Evolutionary conservation across 176 grass and related monocot genomes (phyloP), one percentile per base, ranked within the genome.

Genomic region (Ensete glaucum): DNA sequence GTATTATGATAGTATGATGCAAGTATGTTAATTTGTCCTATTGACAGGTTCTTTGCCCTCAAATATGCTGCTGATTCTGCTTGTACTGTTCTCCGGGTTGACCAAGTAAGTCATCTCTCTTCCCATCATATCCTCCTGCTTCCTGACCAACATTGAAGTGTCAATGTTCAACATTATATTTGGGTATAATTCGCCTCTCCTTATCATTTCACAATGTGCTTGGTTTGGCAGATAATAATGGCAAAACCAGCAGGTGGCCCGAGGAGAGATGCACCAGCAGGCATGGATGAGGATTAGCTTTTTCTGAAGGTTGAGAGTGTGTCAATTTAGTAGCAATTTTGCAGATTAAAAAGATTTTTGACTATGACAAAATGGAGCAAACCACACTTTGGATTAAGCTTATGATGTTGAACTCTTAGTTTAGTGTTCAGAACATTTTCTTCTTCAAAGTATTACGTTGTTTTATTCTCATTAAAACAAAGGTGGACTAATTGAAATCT

Each of bases 191-290:
- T 68, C 2, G 13, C 54, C 62, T 72, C 15, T 64, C 49, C 60
- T 50, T 69, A 24, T 72, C 52, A 14, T 62, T 16, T 17, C 54
- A 2, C 54, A 2, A 1, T 73, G 25, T 13, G 21, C n/a, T 26
- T 22, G 21, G 50, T 55, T 62, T 51, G 62, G 53, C 79, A 96
- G 88, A 96, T 96, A 82, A 96, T 96, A 86, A 90, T 96, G 92
- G 87, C 92, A 16, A 92, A 92, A 53, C 87, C 89, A 1, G 92
- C 89, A 16, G 92, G 89, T 82, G 92, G 92, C 9, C 92, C 92
- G 51, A 82, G 63, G 74, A 85, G 84, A 73, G 80, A 87, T 50
- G 81, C 9, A 76, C 85, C 85, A 76, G 82, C 78, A 20, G 88
- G 84, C 43, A 89, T 89, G 87, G 89, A 96, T 10, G 92, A 96